Conservation (phyloP, 805 yeast genomes). For the Wickerhamiella siamensis region DNA sequence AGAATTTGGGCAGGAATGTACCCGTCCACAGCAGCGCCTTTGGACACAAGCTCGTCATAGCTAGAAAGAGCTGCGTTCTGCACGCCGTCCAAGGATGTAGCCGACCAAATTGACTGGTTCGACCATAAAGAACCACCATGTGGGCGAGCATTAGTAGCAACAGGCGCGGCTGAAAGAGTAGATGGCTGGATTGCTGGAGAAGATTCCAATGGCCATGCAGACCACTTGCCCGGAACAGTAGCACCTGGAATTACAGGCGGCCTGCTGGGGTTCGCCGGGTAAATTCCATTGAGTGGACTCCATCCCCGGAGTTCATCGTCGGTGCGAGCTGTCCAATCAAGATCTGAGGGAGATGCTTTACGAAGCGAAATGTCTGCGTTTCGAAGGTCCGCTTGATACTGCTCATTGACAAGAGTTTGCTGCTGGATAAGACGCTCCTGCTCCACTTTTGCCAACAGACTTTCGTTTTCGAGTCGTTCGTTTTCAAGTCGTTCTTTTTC, state of each 20-base stretch:
- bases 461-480: neutral
- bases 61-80: slow-evolving; percentile 16
- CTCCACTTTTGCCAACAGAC: neutral
- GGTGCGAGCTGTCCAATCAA: neutral
- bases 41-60: slow-evolving; percentile 14
- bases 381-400: neutral
- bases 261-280: neutral
- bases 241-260: neutral
- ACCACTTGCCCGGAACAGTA: neutral
- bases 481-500: neutral
- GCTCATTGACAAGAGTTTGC: neutral
- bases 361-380: neutral
- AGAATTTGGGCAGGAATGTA: slow-evolving; percentile 24
- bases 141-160: neutral
- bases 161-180: neutral
- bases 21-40: slow-evolving; percentile 22
- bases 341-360: neutral
- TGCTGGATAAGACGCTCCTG: neutral
- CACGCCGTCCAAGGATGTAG: slow-evolving; percentile 9
- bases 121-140: neutral
- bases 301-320: neutral
- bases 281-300: neutral
- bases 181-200: neutral
- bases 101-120: neutral
- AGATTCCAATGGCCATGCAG: neutral